Evolutionary conservation across 2,329 filamentous ascomycete species (phyloP).

Genomic region (Akanthomyces lecanii): DNA sequence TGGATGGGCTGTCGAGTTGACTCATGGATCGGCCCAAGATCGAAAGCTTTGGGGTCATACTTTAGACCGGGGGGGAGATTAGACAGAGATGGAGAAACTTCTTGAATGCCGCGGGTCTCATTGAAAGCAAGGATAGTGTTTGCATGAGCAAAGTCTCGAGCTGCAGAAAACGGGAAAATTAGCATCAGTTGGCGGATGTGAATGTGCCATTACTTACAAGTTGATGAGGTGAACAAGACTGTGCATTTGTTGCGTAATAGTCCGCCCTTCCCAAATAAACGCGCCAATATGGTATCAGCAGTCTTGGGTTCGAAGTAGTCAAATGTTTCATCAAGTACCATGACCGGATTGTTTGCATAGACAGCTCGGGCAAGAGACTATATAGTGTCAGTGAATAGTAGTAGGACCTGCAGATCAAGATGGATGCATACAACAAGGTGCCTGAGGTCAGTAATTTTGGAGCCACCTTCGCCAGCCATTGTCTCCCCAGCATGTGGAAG

Average conservation of each 20-base stretch:
- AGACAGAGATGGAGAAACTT: not conserved
- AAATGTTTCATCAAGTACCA: not conserved
- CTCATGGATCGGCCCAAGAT: not conserved
- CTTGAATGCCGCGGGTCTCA: not conserved
- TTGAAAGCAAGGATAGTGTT: not conserved
- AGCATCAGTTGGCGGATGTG: not conserved
- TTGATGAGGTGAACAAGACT: not conserved
- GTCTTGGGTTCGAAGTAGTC: not conserved
- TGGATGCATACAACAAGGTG: not conserved
- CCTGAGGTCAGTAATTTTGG: not conserved
- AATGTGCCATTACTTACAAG: not conserved
- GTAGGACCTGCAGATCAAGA: not conserved
- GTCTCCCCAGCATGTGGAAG: not conserved
- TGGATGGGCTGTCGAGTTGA: not conserved
- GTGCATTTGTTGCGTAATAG: not conserved
- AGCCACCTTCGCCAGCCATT: not conserved
- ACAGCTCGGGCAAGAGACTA: not conserved
- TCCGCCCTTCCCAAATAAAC: not conserved
- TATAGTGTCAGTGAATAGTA: not conserved
- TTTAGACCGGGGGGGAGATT: not conserved
- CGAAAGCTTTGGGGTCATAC: not conserved
- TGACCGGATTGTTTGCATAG: not conserved
- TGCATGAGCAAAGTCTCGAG: not conserved
- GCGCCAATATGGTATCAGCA: not conserved
- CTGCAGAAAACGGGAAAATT: not conserved